Evolutionary conservation across 331 rosid genomes (phyloP).

Genomic region (Rhamnella rubrinervis): DNA sequence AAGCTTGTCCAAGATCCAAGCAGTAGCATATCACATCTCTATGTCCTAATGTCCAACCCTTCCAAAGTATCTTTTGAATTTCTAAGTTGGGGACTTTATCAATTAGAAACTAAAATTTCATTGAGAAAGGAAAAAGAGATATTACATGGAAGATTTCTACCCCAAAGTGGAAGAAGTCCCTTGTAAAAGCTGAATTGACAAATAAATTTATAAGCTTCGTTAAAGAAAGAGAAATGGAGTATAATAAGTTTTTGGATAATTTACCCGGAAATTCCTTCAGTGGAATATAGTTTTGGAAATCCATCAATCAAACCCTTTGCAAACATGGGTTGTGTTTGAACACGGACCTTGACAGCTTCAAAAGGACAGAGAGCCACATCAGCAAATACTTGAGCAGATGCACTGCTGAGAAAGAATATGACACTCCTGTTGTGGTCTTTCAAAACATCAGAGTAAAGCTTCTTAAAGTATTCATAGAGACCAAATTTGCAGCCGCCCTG

Average conservation of each 20-base stretch:
- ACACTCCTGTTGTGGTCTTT: slow-evolving; percentile 34
- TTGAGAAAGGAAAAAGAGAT: slow-evolving; percentile 20
- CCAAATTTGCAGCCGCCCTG: slow-evolving; percentile 76
- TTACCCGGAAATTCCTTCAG: slow-evolving; percentile 60
- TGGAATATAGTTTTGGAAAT: slow-evolving; percentile 49
- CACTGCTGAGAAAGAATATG: slow-evolving; percentile 66
- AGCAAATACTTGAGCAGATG: slow-evolving; percentile 67
- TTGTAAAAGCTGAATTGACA: slow-evolving; percentile 50
- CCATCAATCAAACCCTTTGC: slow-evolving; percentile 68
- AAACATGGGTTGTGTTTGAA: slow-evolving; percentile 58
- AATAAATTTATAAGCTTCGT: slow-evolving; percentile 13
- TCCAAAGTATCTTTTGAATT: not conserved
- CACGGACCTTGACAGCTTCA: slow-evolving; percentile 68
- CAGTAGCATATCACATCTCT: slow-evolving; percentile 1
- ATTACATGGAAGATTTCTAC: slow-evolving; percentile 79
- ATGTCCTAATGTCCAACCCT: not conserved
- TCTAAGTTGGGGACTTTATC: not conserved
- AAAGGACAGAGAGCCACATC: slow-evolving; percentile 74
- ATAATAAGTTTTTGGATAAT: not conserved
- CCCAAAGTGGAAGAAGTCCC: slow-evolving; percentile 73
- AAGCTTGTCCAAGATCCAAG: not conserved
- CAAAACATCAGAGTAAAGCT: slow-evolving; percentile 43
- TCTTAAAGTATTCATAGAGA: slow-evolving; percentile 73
- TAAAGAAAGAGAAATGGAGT: not conserved
- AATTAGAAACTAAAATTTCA: slow-evolving; percentile 8